Base-by-base conservation (phyloP, 1,139 yeast species). In the Schwanniomyces etchellsii region DNA sequence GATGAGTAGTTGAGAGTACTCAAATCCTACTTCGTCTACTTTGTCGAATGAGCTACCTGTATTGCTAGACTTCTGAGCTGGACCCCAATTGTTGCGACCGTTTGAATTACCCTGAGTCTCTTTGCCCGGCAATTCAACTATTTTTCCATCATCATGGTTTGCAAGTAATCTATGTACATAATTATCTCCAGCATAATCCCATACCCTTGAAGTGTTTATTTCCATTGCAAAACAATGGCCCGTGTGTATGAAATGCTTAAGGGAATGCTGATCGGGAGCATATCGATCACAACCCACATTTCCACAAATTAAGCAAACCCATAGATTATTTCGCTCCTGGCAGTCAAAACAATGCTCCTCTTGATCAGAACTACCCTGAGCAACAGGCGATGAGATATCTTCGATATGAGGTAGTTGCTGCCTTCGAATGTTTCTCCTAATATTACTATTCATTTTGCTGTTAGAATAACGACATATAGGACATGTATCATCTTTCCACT, bases 181-280 rank as follows among this genome's bases (percentile, higher is more conserved):
- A 39, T 78, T 79, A 50, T 89, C 96, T 2, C 91, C 91, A 0
- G 91, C 89, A 52, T 89, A 89, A 52, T 89, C 96, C 97, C 97
- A 89, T 2, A 89, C 95, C 29, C 97, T 63, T 37, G 89, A 93
- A 0, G 95, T 76, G 12, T 67, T 62, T 27, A 83, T 64, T 50
- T 88, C 96, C 96, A 89, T 86, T 0, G 96, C 84, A 58, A 85
- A 89, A 48, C 95, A 84, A 54, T 89, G 97, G 3, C 84, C 81
- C 0, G 95, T 80, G 11, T 64, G 64, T 13, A 78, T 73, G 52
- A 77, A 88, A 54, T 89, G 97, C 40, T 80, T 75, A 28, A 84
- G 73, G 0, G 96, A 94, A 58, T 89, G 97, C 32, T 84, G 89
- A 29, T 60, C 64, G 2, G 80, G 77, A 31, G 86, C 84, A 51